Base-by-base conservation (phyloP, 805 yeast genomes). In the Wickerhamomyces bovis region DNA sequence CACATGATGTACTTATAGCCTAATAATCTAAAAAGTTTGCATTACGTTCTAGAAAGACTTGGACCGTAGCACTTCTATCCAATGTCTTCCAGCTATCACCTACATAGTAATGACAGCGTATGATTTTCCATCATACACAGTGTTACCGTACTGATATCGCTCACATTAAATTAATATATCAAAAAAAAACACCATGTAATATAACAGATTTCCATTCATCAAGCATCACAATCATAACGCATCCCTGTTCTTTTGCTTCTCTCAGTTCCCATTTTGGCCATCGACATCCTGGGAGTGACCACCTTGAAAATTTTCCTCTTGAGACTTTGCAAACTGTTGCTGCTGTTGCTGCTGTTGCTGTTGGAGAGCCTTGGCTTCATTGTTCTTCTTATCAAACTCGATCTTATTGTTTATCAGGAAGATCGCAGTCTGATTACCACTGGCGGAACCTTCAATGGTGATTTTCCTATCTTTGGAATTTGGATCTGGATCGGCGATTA, bases 381-480 rank as follows among this genome's bases (percentile, higher is more conserved):
- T 74, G 51, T 78, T 73, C 53, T 72, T 77, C 64, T 74, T 80
- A 65, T 84, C 90, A 42, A 76, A 74, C 58, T 77, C 84, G 42
- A 86, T 82, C 22, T 51, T 78, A 61, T 81, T 83, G 61, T 85
- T 83, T 41, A 86, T 83, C 64, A 86, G 66, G 63, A 75, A 76
- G 18, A 83, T 77, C 0, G 95, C 94, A 50, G 78, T 78, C 60
- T 85, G 87, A 50, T 85, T 83, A 6, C 86, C 80, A 54, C 72
- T 75, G 13, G 80, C 70, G 0, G 83, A 68, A 4, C 96, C 95
- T 21, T 79, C 78, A 44, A 89, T 70, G 1, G 85, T 78, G 50
- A 88, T 68, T 54, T 76, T 78, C 53, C 95, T 69, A 54, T 83
- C 87, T 21, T 69, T 67, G 3, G 65, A 54, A 47, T 79, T 83